These are phyloP conservation scores for Ganoderma sinense DNA, from an alignment of 1,284 basidiomycete genomes.

Conservation along the genomic window DNA sequence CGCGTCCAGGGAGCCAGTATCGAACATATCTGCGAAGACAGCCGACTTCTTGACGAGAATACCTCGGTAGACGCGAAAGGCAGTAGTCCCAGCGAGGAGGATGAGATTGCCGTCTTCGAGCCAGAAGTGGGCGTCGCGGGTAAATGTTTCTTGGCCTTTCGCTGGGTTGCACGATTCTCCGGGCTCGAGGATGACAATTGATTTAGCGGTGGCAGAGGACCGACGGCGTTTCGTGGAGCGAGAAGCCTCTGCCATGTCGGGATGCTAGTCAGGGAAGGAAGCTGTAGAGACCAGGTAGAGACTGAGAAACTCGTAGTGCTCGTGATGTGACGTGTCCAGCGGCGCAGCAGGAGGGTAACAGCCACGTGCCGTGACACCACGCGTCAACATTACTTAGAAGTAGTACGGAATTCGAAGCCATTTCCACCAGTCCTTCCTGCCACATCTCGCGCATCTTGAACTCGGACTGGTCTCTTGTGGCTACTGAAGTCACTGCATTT, in stretches of 20 bases:
- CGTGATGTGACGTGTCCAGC: not conserved
- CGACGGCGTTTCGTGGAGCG: not conserved
- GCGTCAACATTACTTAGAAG: not conserved
- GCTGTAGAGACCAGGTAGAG: no score
- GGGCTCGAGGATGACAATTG: not conserved
- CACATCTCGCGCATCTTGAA: no score
- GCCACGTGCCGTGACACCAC: not conserved
- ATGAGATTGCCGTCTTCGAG: slow-evolving; percentile 15
- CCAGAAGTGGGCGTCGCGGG: slow-evolving; percentile 7
- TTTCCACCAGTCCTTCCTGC: no score
- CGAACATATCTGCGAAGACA: slow-evolving; percentile 28
- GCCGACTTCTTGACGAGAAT: slow-evolving; percentile 23
- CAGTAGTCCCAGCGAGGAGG: slow-evolving; percentile 11
- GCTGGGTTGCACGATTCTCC: not conserved
- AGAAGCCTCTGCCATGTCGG: not conserved
- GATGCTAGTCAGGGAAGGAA: not conserved
- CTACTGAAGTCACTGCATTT: no score
- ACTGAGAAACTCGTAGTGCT: no score
- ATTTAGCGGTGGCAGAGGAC: not conserved
- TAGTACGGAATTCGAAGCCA: no score
- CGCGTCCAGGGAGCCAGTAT: slow-evolving; percentile 12
- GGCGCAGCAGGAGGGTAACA: not conserved
- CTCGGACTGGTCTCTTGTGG: no score
- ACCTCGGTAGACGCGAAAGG: slow-evolving; percentile 20
- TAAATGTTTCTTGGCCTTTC: not conserved